phyloP scores from a whole-genome alignment of 2,329 filamentous ascomycete species.

The Alternaria incomplexa region DNA sequence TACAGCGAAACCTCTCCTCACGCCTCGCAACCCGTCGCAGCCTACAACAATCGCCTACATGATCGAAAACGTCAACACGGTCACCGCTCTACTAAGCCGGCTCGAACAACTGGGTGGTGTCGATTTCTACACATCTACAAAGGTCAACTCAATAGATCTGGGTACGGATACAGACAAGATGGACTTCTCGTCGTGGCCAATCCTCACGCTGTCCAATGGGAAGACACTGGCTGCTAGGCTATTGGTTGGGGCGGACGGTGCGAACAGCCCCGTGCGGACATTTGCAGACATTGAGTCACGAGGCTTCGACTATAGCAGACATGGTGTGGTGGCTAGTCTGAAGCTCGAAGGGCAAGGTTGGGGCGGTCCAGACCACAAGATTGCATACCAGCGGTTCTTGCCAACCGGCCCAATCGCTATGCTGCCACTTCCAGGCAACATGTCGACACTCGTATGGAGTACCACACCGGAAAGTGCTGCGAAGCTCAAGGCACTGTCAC shows the following conservation, averaged over 20 bases:
- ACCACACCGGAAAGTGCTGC: slow-evolving; percentile 82
- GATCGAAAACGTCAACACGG: slow-evolving; percentile 92
- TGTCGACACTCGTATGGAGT: slow-evolving; percentile 91
- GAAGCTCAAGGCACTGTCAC: slow-evolving; percentile 75
- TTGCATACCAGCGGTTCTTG: slow-evolving; percentile 93
- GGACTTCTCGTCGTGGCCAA: slow-evolving; percentile 86
- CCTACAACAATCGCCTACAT: slow-evolving; percentile 84
- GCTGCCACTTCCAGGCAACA: slow-evolving; percentile 83
- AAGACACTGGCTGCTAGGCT: slow-evolving; percentile 77
- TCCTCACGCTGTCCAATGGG: slow-evolving; percentile 74
- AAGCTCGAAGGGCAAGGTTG: slow-evolving; percentile 65
- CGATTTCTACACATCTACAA: slow-evolving; percentile 75
- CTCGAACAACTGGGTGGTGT: slow-evolving; percentile 72
- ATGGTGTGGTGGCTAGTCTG: slow-evolving; percentile 90
- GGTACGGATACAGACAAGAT: slow-evolving; percentile 70
- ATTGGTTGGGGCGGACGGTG: slow-evolving; percentile 90
- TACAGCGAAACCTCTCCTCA: slow-evolving; percentile 46
- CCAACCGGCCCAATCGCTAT: slow-evolving; percentile 91
- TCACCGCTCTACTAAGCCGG: slow-evolving; percentile 74
- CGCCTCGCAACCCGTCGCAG: slow-evolving; percentile 50
- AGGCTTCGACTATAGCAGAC: slow-evolving; percentile 92
- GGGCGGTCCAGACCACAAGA: slow-evolving; percentile 59
- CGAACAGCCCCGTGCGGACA: slow-evolving; percentile 88
- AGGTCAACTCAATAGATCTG: slow-evolving; percentile 78
- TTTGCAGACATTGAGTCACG: slow-evolving; percentile 86